Percentiles rank a stretch among this genome's conserved stretches.
Conservation (phyloP, 352 stramenopile species). For the Thraustochytrium striatum region DNA sequence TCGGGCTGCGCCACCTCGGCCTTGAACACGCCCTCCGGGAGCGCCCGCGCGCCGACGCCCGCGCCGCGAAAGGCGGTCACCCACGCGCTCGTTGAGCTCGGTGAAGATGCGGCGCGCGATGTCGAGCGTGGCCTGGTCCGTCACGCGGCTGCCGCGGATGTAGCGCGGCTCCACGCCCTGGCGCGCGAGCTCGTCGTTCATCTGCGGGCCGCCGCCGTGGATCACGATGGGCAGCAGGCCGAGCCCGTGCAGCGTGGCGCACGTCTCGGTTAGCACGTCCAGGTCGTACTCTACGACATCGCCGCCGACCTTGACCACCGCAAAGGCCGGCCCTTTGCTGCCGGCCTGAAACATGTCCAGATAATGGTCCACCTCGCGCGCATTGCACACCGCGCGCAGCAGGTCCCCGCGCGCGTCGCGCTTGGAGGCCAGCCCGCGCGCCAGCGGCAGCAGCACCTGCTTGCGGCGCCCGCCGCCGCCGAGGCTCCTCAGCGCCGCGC, state of each 20-base stretch:
- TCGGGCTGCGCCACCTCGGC: conserved; percentile 70
- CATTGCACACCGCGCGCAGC: conserved; percentile 9
- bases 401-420: no score
- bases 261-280: conserved; percentile 71
- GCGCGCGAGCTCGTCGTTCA: conserved; percentile 74
- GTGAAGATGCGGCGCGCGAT: conserved; percentile 78
- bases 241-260: conserved; percentile 72
- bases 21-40: conserved; percentile 75
- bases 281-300: conserved; percentile 79
- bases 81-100: conserved; percentile 71
- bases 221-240: conserved; percentile 77
- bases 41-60: conserved; percentile 66
- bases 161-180: conserved; percentile 77
- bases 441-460: no score
- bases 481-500: no score
- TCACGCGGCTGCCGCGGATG: conserved; percentile 76
- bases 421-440: no score
- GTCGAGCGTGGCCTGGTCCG: conserved; percentile 72
- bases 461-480: no score
- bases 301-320: conserved; percentile 79
- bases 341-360: conserved; percentile 23
- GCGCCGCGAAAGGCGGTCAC: conserved; percentile 68
- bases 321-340: conserved; percentile 25
- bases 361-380: conserved; percentile 13
- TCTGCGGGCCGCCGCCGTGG: conserved; percentile 76